Conservation (phyloP, 164 flowering plant species). For the Protea cynaroides region DNA sequence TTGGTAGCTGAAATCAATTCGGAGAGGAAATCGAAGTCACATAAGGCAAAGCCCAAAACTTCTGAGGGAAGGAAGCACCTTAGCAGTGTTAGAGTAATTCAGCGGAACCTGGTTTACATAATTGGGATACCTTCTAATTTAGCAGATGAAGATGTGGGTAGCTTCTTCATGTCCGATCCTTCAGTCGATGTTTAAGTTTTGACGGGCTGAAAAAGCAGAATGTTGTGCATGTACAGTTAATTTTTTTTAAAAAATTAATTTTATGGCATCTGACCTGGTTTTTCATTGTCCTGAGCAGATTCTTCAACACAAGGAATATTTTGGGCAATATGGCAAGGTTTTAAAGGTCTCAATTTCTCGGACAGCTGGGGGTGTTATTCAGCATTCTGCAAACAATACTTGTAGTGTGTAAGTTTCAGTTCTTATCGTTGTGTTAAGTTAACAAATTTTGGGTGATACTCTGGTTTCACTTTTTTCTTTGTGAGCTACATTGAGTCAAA, state of each 20-base stretch:
- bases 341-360: constrained; percentile 89
- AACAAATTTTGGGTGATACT: background rate
- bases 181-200: background rate
- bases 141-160: constrained; percentile 87
- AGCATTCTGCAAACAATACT: constrained; percentile 76
- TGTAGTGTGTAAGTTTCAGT: constrained; percentile 88
- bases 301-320: constrained; percentile 82
- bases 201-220: background rate
- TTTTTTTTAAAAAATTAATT: background rate
- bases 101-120: constrained; percentile 84
- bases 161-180: background rate
- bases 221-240: background rate
- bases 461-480: too few relatives aligned
- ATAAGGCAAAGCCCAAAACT: constrained; percentile 65
- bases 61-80: constrained; percentile 88
- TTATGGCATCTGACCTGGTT: background rate
- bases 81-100: constrained; percentile 86
- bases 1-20: constrained; percentile 66
- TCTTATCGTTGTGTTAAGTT: background rate
- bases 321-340: constrained; percentile 96
- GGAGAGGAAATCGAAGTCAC: constrained; percentile 69
- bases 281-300: constrained; percentile 42
- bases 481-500: background rate
- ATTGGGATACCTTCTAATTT: constrained; percentile 85
- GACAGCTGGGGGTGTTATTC: constrained; percentile 78